Base-by-base conservation (phyloP, 108 stramenopile species). In the Heterococcus sp. region DNA sequence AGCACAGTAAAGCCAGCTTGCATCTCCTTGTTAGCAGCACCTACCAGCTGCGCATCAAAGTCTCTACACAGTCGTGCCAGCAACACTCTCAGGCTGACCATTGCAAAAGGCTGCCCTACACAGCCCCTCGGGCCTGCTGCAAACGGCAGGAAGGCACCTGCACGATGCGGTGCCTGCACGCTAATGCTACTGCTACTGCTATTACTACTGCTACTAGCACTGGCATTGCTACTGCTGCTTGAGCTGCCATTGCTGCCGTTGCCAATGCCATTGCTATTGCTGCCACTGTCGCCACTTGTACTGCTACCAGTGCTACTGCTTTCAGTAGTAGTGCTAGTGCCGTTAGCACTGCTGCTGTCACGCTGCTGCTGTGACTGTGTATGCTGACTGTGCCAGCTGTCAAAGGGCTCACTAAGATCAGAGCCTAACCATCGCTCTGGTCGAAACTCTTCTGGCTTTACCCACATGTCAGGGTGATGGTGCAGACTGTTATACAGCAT, bases 1-100 rank as follows among this genome's bases (percentile, higher is more conserved):
- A 95, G 75, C 32, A 95, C 94, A 28, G 95, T 95, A 76, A 95
- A 95, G 3, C 95, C 95, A 71, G 93, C 95, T 83, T 95, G 93
- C 95, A 95, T 94, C 67, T 94, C 95, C 76, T 93, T 93, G 21
- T 28, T 68, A 2, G 37, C 67, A 68, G 3, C 34, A 27, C 39
- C 8, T 29, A 76, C 77, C 8, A 73, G 74, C 29, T 64, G 37
- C 39, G 93, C 91, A 37, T 90, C 73, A 70, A 75, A 92, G 65
- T 72, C 78, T 27, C 84, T 63, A 21, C 93, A 28, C 36, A 95
- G 75, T 32, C 90, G 90, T 32, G 93, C 89, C 73, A 95, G 88
- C 33, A 94, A 69, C 2, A 92, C 88, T 32, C 94, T 86, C 39
- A 95, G 85, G 28, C 92, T 90, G 4, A 92, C 78, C 58, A 93